Conservation (phyloP, 805 yeast genomes). For the Candida xiaguanensis region DNA sequence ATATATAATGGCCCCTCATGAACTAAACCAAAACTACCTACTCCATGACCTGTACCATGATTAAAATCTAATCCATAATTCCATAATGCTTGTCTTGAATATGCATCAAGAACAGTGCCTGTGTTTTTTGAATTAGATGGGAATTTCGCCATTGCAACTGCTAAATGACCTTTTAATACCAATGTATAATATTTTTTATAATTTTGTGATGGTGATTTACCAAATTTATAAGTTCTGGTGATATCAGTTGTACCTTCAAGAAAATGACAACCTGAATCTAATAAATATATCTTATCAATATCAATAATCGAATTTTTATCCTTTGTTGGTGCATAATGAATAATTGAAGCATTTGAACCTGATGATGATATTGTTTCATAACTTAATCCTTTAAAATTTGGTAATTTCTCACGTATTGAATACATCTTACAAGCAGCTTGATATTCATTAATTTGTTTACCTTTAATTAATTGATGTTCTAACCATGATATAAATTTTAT, state of each 20-base stretch:
- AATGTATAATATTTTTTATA: constrained; percentile 74
- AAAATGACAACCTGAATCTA: constrained; percentile 92
- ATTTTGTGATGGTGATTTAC: constrained; percentile 37
- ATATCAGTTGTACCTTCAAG: constrained; percentile 95
- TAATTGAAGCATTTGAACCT: constrained; percentile 71
- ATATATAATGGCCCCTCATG: constrained; percentile 94
- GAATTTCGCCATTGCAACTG: constrained; percentile 75
- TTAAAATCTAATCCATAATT: constrained; percentile 77
- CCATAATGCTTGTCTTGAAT: constrained; percentile 85
- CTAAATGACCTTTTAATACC: constrained; percentile 89
- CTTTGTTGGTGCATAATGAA: constrained; percentile 69
- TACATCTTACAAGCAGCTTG: constrained; percentile 61
- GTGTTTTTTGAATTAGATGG: constrained; percentile 63
- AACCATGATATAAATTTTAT: constrained; percentile 80
- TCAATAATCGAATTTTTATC: constrained; percentile 59
- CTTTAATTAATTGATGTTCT: constrained; percentile 47
- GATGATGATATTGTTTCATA: constrained; percentile 75
- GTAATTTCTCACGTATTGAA: constrained; percentile 49
- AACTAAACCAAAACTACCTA: constrained; percentile 87
- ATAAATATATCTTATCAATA: constrained; percentile 63
- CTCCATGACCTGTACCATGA: constrained; percentile 98
- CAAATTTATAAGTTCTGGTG: constrained; percentile 80
- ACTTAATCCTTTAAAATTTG: constrained; percentile 62
- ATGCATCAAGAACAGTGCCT: constrained; percentile 72
- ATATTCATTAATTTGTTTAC: constrained; percentile 51